phyloP scores from a whole-genome alignment of 148 eudicot species.

The Rhododendron vialii region DNA sequence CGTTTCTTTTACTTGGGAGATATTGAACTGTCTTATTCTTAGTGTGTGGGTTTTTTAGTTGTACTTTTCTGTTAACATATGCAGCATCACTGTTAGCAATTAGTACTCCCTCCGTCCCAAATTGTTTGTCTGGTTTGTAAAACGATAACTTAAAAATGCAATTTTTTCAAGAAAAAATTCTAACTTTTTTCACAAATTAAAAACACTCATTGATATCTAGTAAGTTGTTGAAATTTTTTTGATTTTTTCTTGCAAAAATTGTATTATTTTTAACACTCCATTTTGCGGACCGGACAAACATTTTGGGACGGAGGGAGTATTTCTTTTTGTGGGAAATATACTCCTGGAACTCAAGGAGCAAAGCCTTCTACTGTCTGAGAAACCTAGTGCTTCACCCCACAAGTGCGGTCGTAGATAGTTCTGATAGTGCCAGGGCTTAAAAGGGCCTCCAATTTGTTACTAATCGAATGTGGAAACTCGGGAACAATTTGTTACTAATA shows the following conservation, averaged over 20 bases:
- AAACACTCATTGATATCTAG: no score
- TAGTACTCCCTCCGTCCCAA: background rate
- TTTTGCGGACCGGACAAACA: no score
- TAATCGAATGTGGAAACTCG: background rate
- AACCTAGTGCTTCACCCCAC: background rate
- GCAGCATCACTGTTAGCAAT: background rate
- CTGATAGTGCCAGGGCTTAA: background rate
- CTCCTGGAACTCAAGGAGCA: background rate
- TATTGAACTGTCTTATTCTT: background rate
- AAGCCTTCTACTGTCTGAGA: background rate
- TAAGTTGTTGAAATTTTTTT: no score
- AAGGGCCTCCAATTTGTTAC: background rate
- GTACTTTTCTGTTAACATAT: background rate
- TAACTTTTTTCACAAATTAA: no score
- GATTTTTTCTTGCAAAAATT: no score
- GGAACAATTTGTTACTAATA: background rate
- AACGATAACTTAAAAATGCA: no score
- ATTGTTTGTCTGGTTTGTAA: no score
- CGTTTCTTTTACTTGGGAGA: background rate
- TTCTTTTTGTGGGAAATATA: background rate
- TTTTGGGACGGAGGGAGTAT: no score
- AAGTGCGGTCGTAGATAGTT: background rate
- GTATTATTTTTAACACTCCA: no score
- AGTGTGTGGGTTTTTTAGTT: background rate
- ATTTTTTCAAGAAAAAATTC: no score